These are phyloP conservation scores for Lipomyces chichibuensis DNA, from an alignment of 805 yeast genomes.

Conservation along the genomic window DNA sequence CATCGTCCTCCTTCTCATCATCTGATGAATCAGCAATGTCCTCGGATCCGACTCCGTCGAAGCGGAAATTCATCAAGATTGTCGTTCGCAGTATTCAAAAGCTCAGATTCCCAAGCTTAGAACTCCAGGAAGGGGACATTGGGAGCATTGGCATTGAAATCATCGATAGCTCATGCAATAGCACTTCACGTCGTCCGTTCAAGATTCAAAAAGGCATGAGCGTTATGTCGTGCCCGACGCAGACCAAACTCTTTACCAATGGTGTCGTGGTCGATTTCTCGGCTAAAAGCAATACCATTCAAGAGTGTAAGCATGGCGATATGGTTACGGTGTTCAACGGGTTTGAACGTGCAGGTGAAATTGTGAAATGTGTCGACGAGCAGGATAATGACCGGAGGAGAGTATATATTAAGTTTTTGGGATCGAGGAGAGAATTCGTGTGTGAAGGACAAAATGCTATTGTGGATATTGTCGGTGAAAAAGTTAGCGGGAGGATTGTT, in stretches of 20 bases:
- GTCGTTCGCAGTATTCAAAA: conserved; percentile 28
- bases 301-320: conserved; percentile 12
- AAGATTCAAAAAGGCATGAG: conserved; percentile 21
- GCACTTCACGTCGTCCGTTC: not conserved
- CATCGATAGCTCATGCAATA: conserved; percentile 13
- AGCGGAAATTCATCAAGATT: conserved; percentile 10
- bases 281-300: not conserved
- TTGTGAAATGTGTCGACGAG: not conserved
- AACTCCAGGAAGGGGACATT: conserved; percentile 29
- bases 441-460: conserved; percentile 21
- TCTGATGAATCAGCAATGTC: not conserved
- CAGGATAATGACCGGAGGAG: conserved; percentile 6
- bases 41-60: not conserved
- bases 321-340: conserved; percentile 22
- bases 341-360: conserved; percentile 24
- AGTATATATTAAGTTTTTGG: conserved; percentile 6
- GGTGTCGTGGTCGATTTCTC: conserved; percentile 12
- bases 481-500: conserved; percentile 12
- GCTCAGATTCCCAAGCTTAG: conserved; percentile 27
- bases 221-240: conserved; percentile 8
- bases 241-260: conserved; percentile 1
- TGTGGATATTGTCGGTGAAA: conserved; percentile 18
- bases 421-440: conserved; percentile 23
- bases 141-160: conserved; percentile 32
- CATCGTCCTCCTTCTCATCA: conserved; percentile 7